phyloP scores from a whole-genome alignment of 164 flowering plant species.

The Magnolia sinica region DNA sequence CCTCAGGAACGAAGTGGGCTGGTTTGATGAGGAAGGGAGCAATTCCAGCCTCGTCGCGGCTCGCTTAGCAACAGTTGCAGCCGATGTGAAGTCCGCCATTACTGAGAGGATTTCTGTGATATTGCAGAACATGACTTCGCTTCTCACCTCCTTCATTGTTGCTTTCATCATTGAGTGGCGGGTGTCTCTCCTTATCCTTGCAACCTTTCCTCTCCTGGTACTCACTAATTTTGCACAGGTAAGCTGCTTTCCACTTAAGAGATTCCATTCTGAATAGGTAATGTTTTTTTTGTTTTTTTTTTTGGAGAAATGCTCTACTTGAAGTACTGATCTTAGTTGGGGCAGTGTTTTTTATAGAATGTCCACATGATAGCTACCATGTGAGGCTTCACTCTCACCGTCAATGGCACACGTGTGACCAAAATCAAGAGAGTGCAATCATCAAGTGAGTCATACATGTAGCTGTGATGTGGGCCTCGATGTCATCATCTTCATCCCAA shows the following conservation, averaged over 20 bases:
- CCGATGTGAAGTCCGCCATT: slow-evolving; percentile 93
- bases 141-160: slow-evolving; percentile 92
- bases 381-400: too few species aligned
- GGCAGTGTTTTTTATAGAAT: too few species aligned
- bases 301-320: neutral
- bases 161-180: slow-evolving; percentile 98
- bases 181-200: slow-evolving; percentile 91
- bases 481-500: neutral
- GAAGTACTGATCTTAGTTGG: too few species aligned
- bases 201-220: slow-evolving; percentile 88
- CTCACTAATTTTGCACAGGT: slow-evolving; percentile 98
- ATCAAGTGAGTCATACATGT: too few species aligned
- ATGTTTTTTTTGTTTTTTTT: too few species aligned
- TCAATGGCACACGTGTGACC: too few species aligned
- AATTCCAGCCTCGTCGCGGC: slow-evolving; percentile 93
- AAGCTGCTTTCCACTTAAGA: neutral
- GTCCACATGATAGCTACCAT: too few species aligned
- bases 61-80: slow-evolving; percentile 86
- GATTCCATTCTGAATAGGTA: neutral
- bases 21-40: slow-evolving; percentile 97
- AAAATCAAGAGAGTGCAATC: too few species aligned
- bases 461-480: too few species aligned
- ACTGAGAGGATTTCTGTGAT: slow-evolving; percentile 96
- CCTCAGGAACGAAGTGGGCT: slow-evolving; percentile 92
- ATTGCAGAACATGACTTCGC: slow-evolving; percentile 95